Evolutionary conservation across 345 rosid species (phyloP).

Genomic region (Murraya koenigii): DNA sequence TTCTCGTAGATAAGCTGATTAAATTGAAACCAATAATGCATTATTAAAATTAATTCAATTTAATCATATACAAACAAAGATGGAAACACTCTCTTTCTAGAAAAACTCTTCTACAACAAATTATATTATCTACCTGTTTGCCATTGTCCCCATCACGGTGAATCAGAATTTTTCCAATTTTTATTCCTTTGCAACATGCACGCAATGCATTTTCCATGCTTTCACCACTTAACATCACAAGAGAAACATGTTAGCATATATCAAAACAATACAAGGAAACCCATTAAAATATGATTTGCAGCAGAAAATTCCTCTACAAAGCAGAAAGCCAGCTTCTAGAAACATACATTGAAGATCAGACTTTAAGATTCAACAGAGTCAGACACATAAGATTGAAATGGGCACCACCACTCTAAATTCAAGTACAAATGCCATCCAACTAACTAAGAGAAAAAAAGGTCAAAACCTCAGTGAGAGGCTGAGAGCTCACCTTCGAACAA

Average conservation of each 20-base stretch:
- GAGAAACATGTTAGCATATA: constrained; percentile 14
- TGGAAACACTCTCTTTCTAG: neutral
- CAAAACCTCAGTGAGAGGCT: constrained; percentile 34
- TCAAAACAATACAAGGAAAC: neutral
- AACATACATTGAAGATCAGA: neutral
- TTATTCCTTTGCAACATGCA: constrained; percentile 97
- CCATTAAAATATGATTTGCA: neutral
- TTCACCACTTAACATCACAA: constrained; percentile 70
- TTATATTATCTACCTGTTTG: constrained; percentile 53
- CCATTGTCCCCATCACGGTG: constrained; percentile 99
- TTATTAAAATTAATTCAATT: constrained; percentile 1
- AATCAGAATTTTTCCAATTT: constrained; percentile 94
- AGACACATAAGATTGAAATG: neutral
- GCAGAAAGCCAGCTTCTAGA: constrained; percentile 12
- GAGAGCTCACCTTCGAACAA: constrained; percentile 85
- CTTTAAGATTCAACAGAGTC: constrained; percentile 9
- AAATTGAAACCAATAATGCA: constrained; percentile 3
- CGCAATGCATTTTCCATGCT: constrained; percentile 99
- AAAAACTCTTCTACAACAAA: neutral
- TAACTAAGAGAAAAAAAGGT: constrained; percentile 15
- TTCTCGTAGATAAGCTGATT: constrained; percentile 93
- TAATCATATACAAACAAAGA: neutral
- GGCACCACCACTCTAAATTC: neutral
- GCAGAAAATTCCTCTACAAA: constrained; percentile 5
- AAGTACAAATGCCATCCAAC: constrained; percentile 10